Evolutionary conservation across 208 protist species (phyloP), one percentile per base, ranked within the genome.

Genomic region (Spongospora subterranea): DNA sequence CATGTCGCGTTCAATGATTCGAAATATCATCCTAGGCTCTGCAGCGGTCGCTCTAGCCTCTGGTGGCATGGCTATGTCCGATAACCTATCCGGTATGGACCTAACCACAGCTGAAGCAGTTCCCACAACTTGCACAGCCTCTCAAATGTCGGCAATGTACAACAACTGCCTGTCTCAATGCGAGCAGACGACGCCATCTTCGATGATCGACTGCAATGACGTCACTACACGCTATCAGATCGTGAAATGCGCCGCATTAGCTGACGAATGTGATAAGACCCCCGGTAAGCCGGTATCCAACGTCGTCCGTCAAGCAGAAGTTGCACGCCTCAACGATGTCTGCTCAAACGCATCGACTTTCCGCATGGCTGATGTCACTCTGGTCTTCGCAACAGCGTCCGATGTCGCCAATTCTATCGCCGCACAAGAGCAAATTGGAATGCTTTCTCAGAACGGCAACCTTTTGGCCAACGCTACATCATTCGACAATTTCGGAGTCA

Each of bases 291-390:
- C 71, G 17, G n/a, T 20, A 43, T 82, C 71, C 13, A n/a, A n/a
- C 71, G 71, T 82, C n/a, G n/a, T 82, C n/a, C 71, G 71, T 43
- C 71, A 82, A 43, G 71, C 71, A 39, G 17, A 82, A 82, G 71
- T 82, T 13, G n/a, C 6, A 6, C 71, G 71, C 71, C n/a, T 82
- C 17, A 35, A 82, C 17, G 71, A 82, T 20, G 71, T 82, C 71
- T 82, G 71, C 71, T 82, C n/a, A 13, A 82, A 82, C 71, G 71
- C 35, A 6, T 6, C 6, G 6, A 39, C 71, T 20, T 82, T 82
- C 71, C 71, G 40, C 35, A 82, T 39, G 71, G 6, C 35, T n/a
- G 71, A 82, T 82, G 71, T 82, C 35, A 39, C n/a, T 6, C 71
- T 82, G 35, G 35, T 82, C 17, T 82, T 82, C 71, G 71, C 71